Conservation (phyloP, 2,329 filamentous ascomycete genomes). For the Colletotrichum chlorophyti region DNA sequence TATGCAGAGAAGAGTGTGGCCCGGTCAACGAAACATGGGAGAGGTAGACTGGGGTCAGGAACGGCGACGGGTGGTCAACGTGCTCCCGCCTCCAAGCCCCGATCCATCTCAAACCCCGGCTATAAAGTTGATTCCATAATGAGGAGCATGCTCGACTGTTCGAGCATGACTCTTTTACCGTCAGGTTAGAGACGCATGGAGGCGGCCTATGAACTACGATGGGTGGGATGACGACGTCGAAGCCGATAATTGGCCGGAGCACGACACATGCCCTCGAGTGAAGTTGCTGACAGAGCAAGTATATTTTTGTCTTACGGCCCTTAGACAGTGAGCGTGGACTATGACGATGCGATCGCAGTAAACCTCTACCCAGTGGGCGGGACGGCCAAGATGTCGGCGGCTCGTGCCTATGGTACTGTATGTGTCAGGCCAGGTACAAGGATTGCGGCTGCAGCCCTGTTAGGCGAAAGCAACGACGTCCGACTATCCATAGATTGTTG, state of each 20-base stretch:
- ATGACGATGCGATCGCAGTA: constrained; percentile 13
- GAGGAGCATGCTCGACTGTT: neutral
- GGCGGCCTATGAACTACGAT: neutral
- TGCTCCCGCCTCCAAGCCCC: neutral
- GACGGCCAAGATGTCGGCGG: neutral
- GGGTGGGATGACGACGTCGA: neutral
- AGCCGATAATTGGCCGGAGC: constrained; percentile 10
- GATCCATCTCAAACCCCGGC: neutral
- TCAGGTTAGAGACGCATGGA: neutral
- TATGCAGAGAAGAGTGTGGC: neutral
- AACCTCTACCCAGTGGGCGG: constrained; percentile 11
- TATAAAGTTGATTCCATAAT: neutral
- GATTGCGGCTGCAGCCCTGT: constrained; percentile 20
- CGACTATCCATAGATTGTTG: neutral
- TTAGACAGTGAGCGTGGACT: neutral
- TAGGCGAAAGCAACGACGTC: neutral
- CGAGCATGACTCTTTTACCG: neutral
- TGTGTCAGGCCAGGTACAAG: neutral
- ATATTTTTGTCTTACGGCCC: constrained; percentile 21
- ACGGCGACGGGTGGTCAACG: neutral
- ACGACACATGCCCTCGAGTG: neutral
- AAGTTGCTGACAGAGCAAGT: constrained; percentile 22
- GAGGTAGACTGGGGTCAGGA: neutral
- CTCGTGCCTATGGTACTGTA: constrained; percentile 2
- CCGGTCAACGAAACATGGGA: neutral